Evolutionary conservation across 345 rosid genomes (phyloP), one percentile per base, ranked within the genome.

Genomic region (Ceriops zippeliana): DNA sequence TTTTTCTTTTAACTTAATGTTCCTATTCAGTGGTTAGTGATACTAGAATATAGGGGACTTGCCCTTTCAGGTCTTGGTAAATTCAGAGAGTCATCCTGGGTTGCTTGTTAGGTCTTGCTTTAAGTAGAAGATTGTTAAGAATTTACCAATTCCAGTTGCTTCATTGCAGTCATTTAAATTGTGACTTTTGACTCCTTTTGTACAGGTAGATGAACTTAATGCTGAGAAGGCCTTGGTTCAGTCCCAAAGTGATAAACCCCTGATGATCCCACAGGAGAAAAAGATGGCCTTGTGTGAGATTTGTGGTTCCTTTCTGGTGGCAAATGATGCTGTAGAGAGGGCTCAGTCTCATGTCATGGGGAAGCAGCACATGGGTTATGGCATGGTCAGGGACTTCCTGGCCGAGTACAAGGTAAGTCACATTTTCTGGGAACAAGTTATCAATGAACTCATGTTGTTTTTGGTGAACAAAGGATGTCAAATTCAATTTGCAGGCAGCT

Each of bases 281-380:
- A 95, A 95, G 85, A 88, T 91, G 99, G 96, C 90, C 32, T 74
- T 91, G 65, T 91, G 99, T 73, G 99, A 96, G 86, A 84, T 87
- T 56, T 96, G 99, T 82, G 99, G 99, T 58, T 96, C 99, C 62
- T 96, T 96, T 83, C 86, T 96, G 8, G 86, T 96, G 53, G 98
- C 99, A 66, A 96, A 90, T 83, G 99, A 96, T 71, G 99, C 93
- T 63, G 87, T 82, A 38, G 98, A 96, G 82, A 92, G 99, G 79
- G 89, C 97, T 61, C 97, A 92, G 75, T 96, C 99, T 80, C 98
- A 96, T 79, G 85, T 96, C 79, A 79, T 83, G 0, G 98, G 99
- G 75, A 96, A 96, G 86, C 99, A 96, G 72, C 99, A 96, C 81
- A 83, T 96, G 68, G 99, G 99, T 62, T 96, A 89, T 69, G 97